These are phyloP conservation scores for Cyclocybe aegerita DNA, from an alignment of 768 basidiomycete genomes.

Conservation along the genomic window DNA sequence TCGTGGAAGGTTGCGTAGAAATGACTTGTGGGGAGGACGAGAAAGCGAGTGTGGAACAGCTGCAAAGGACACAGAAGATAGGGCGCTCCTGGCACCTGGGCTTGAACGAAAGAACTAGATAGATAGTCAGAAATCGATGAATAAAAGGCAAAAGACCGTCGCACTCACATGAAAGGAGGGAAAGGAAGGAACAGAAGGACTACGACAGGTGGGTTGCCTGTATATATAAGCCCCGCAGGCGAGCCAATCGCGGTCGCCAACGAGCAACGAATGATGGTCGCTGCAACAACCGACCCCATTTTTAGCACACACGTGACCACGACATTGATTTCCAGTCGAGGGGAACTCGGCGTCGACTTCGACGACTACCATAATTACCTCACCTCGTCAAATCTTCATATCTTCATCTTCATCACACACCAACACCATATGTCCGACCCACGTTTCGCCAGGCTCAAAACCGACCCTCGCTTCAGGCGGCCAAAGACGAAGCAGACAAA, in stretches of 20 bases:
- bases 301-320: slow-evolving; percentile 13
- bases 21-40: slow-evolving; percentile 5
- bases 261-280: slow-evolving; percentile 18
- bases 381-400: slow-evolving; percentile 2
- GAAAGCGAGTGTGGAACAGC: slow-evolving; percentile 13
- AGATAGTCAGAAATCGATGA: slow-evolving; percentile 3
- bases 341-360: not conserved
- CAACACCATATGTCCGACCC: slow-evolving; percentile 63
- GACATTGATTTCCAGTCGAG: slow-evolving; percentile 7
- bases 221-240: slow-evolving; percentile 17
- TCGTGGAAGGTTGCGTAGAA: slow-evolving; percentile 25
- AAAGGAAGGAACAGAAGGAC: slow-evolving; percentile 16
- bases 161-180: slow-evolving; percentile 15
- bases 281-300: slow-evolving; percentile 7
- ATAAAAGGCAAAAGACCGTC: slow-evolving; percentile 12
- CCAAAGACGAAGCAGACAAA: slow-evolving; percentile 80
- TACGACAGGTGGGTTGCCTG: slow-evolving; percentile 5
- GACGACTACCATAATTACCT: not conserved
- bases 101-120: slow-evolving; percentile 22
- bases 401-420: slow-evolving; percentile 3
- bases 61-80: slow-evolving; percentile 17
- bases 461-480: slow-evolving; percentile 90
- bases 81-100: slow-evolving; percentile 34
- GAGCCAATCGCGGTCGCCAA: slow-evolving; percentile 3
- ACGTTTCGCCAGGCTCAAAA: slow-evolving; percentile 83